These are phyloP conservation scores for Drechslerella stenobrocha DNA, from an alignment of 2,329 filamentous ascomycete genomes.

Conservation along the genomic window DNA sequence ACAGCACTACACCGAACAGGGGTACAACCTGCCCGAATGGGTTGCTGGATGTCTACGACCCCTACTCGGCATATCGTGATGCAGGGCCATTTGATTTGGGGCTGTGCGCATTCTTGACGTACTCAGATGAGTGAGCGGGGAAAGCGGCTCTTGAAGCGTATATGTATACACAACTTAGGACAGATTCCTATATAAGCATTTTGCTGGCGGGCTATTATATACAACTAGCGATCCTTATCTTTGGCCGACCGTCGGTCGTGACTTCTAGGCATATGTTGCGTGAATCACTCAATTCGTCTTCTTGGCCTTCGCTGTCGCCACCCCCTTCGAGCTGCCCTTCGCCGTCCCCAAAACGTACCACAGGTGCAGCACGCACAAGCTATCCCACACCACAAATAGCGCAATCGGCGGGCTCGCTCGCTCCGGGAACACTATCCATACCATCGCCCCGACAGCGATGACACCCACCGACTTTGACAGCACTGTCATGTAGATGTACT, in stretches of 20 bases:
- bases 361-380: conserved; percentile 31
- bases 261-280: no score
- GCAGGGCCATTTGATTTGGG: conserved; percentile 24
- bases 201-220: no score
- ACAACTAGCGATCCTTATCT: no score
- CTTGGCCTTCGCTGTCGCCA: conserved; percentile 11
- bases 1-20: no score
- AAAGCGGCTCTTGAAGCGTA: not conserved
- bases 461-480: conserved; percentile 36
- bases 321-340: conserved; percentile 29
- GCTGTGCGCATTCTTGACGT: conserved; percentile 30
- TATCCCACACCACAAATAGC: conserved; percentile 45
- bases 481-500: conserved; percentile 43
- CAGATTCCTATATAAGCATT: no score
- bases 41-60: conserved; percentile 34
- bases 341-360: conserved; percentile 44
- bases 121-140: conserved; percentile 33
- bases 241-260: no score
- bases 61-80: conserved; percentile 10
- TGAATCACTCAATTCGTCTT: conserved; percentile 32
- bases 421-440: conserved; percentile 37
- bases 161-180: not conserved
- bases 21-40: conserved; percentile 18
- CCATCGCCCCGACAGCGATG: conserved; percentile 22
- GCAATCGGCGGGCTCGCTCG: conserved; percentile 41